These are phyloP conservation scores for Ampelocalamus luodianensis DNA, from an alignment of 176 grass and related monocot genomes.

Conservation along the genomic window DNA sequence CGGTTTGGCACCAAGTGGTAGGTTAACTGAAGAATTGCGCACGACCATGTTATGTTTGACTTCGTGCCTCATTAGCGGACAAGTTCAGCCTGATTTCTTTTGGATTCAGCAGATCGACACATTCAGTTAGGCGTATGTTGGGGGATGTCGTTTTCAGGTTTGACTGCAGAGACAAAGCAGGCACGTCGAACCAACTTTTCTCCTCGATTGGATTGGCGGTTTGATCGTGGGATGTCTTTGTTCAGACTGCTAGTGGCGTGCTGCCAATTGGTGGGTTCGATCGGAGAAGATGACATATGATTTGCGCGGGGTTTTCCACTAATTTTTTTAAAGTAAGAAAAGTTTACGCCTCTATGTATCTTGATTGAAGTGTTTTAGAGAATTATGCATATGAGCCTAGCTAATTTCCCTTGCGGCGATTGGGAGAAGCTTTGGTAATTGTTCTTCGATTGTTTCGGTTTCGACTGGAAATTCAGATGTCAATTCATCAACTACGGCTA, in stretches of 20 bases:
- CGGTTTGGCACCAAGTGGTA: constrained; percentile 50
- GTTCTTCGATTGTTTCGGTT: neutral
- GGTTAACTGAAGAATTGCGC: constrained; percentile 17
- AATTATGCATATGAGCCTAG: too few species aligned
- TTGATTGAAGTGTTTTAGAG: neutral
- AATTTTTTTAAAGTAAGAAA: neutral
- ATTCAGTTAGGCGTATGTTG: constrained; percentile 34
- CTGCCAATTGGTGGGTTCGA: neutral
- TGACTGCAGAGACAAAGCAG: constrained; percentile 8
- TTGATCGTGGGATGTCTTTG: neutral
- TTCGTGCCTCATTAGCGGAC: neutral
- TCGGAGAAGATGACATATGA: neutral
- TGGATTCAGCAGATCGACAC: constrained; percentile 19
- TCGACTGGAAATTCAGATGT: neutral
- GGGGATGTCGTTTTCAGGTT: constrained; percentile 39
- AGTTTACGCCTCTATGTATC: too few species aligned
- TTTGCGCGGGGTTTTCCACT: neutral
- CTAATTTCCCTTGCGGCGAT: too few species aligned
- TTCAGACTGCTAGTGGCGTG: neutral
- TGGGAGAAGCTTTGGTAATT: neutral
- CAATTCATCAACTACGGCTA: too few species aligned
- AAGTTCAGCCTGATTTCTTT: neutral
- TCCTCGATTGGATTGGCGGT: constrained; percentile 21
- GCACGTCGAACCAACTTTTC: constrained; percentile 36
- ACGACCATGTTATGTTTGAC: constrained; percentile 50